Evolutionary conservation across 129 eudicot genomes (phyloP).

Genomic region (Tanacetum coccineum): DNA sequence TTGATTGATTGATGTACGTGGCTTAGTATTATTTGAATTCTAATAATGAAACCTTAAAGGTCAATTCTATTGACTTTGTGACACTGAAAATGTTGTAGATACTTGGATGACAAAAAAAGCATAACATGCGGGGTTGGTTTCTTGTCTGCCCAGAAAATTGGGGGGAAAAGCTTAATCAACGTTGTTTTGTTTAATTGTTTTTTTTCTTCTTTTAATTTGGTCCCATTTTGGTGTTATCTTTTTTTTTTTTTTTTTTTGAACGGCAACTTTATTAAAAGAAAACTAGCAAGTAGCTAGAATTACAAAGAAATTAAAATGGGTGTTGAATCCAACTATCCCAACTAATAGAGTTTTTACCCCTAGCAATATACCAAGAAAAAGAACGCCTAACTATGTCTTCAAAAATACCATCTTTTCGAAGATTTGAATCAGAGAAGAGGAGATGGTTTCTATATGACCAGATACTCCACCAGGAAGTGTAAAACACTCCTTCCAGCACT

Average conservation of each 20-base stretch:
- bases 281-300: no score
- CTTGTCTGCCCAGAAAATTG: slow-evolving; percentile 24
- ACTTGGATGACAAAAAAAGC: not conserved
- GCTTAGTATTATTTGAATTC: not conserved
- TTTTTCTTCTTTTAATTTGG: slow-evolving; percentile 6
- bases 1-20: not conserved
- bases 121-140: slow-evolving; percentile 24
- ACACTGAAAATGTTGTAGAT: slow-evolving; percentile 27
- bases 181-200: slow-evolving; percentile 1
- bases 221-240: not conserved
- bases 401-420: no score
- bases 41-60: slow-evolving; percentile 6
- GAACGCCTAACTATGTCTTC: no score
- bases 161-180: slow-evolving; percentile 15
- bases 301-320: no score
- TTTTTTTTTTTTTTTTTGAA: not conserved
- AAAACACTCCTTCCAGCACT: no score
- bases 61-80: slow-evolving; percentile 25
- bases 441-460: no score
- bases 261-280: no score
- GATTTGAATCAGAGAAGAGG: no score
- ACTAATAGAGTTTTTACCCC: no score
- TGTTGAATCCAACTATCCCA: no score
- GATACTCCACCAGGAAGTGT: no score
- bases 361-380: no score